phyloP scores from a whole-genome alignment of 2,329 filamentous ascomycete genomes.

The Triangularia setosa region DNA sequence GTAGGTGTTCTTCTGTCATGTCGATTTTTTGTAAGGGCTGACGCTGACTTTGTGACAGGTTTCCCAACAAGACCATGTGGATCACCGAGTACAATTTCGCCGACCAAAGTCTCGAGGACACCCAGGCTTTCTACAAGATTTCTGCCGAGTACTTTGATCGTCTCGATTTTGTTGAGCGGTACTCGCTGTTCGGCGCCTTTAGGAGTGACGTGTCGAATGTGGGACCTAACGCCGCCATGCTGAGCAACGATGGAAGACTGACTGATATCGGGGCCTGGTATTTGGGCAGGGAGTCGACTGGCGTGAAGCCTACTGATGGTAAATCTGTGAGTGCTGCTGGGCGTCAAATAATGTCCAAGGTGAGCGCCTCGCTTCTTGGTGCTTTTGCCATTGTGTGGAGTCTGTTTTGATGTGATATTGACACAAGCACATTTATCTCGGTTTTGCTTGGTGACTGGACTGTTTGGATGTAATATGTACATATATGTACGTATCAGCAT shows the following conservation, averaged over 20 bases:
- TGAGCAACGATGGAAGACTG: slow-evolving; percentile 62
- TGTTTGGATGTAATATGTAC: neutral
- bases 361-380: neutral
- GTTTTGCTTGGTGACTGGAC: neutral
- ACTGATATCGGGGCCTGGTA: slow-evolving; percentile 78
- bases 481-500: neutral
- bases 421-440: neutral
- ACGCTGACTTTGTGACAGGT: slow-evolving; percentile 37
- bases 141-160: slow-evolving; percentile 64
- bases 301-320: slow-evolving; percentile 29
- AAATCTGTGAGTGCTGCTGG: slow-evolving; percentile 4
- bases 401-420: neutral
- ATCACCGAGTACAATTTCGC: slow-evolving; percentile 71
- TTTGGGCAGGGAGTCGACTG: slow-evolving; percentile 53
- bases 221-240: slow-evolving; percentile 67
- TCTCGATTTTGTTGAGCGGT: slow-evolving; percentile 58
- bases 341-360: neutral
- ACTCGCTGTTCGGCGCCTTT: slow-evolving; percentile 75
- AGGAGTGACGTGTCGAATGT: slow-evolving; percentile 67
- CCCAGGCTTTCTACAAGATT: slow-evolving; percentile 65
- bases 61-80: slow-evolving; percentile 64
- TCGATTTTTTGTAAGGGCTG: slow-evolving; percentile 8
- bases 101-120: slow-evolving; percentile 51
- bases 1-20: slow-evolving; percentile 28
- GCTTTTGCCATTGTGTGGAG: neutral